Percentiles rank a stretch among this genome's conserved stretches.
Conservation (phyloP, 116 monocot species). For the Iris pallida region DNA sequence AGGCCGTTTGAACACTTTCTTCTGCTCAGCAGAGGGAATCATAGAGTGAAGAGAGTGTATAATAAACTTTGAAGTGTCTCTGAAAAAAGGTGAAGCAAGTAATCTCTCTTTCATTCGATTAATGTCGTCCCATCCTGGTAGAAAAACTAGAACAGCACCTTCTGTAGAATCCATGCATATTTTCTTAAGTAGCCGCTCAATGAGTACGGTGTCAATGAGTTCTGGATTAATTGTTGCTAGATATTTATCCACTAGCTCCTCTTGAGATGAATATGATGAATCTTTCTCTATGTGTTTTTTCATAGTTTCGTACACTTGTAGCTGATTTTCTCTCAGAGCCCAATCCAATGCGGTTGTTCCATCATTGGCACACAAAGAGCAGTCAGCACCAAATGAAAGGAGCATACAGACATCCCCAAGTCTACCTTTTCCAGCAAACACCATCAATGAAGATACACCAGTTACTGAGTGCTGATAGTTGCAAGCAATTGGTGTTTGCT, state of each 20-base stretch:
- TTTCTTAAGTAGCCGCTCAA: conserved; percentile 59
- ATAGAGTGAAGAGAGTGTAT: conserved; percentile 83
- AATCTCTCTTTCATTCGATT: conserved; percentile 66
- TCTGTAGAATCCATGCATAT: conserved; percentile 79
- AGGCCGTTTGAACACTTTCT: conserved; percentile 78
- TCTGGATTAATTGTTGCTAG: conserved; percentile 71
- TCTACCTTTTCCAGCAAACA: conserved; percentile 73
- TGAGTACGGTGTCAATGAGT: conserved; percentile 69
- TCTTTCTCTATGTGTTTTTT: conserved; percentile 54
- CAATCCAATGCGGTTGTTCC: conserved; percentile 76
- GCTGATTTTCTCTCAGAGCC: conserved; percentile 70
- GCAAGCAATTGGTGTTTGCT: conserved; percentile 37
- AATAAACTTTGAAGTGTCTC: conserved; percentile 56
- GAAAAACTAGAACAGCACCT: conserved; percentile 89
- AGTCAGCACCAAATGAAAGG: conserved; percentile 76
- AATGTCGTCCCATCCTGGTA: conserved; percentile 99
- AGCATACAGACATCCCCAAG: conserved; percentile 87
- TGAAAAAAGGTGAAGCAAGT: conserved; percentile 54
- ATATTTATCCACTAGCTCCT: conserved; percentile 72
- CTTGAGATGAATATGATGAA: conserved; percentile 34
- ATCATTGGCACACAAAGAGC: conserved; percentile 51
- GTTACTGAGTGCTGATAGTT: conserved; percentile 79
- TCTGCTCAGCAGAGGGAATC: conserved; percentile 90
- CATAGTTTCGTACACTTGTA: conserved; percentile 54
- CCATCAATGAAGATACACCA: conserved; percentile 85